Evolutionary conservation across 495 filamentous ascomycete species (phyloP).

Genomic region (Talaromyces nanjingensis): DNA sequence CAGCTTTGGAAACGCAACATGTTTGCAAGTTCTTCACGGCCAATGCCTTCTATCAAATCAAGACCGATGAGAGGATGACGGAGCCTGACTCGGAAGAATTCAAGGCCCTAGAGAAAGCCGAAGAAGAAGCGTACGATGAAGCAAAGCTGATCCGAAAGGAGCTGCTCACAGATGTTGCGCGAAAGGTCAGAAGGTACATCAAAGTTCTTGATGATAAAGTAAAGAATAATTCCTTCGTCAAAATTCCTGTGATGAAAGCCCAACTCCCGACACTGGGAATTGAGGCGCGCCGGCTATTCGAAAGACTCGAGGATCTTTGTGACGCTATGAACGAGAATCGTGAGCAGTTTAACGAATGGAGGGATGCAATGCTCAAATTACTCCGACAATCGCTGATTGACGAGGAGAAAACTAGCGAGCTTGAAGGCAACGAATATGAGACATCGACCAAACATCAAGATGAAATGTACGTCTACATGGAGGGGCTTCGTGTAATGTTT

Average conservation of each 20-base stretch:
- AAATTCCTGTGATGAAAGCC: constrained; percentile 54
- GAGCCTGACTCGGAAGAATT: constrained; percentile 60
- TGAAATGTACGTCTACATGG: constrained; percentile 74
- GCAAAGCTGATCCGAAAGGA: constrained; percentile 75
- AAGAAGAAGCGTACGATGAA: constrained; percentile 63
- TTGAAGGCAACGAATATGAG: constrained; percentile 84
- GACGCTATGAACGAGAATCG: constrained; percentile 62
- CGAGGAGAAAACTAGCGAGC: constrained; percentile 61
- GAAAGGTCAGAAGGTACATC: constrained; percentile 40
- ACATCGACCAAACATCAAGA: constrained; percentile 81
- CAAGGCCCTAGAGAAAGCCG: constrained; percentile 55
- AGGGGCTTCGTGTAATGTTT: constrained; percentile 64
- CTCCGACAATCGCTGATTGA: constrained; percentile 74
- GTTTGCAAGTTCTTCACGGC: constrained; percentile 76
- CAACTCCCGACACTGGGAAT: constrained; percentile 50
- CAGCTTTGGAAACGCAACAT: constrained; percentile 73
- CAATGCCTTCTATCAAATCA: constrained; percentile 78
- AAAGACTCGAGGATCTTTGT: constrained; percentile 48
- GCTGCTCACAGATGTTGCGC: constrained; percentile 52
- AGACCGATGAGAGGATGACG: constrained; percentile 55
- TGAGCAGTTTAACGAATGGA: constrained; percentile 62
- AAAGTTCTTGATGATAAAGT: constrained; percentile 35
- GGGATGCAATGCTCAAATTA: constrained; percentile 60
- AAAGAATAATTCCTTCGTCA: constrained; percentile 46
- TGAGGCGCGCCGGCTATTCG: constrained; percentile 49